Conservation (phyloP, 2,329 filamentous ascomycete species). For the Whalleya microplaca region DNA sequence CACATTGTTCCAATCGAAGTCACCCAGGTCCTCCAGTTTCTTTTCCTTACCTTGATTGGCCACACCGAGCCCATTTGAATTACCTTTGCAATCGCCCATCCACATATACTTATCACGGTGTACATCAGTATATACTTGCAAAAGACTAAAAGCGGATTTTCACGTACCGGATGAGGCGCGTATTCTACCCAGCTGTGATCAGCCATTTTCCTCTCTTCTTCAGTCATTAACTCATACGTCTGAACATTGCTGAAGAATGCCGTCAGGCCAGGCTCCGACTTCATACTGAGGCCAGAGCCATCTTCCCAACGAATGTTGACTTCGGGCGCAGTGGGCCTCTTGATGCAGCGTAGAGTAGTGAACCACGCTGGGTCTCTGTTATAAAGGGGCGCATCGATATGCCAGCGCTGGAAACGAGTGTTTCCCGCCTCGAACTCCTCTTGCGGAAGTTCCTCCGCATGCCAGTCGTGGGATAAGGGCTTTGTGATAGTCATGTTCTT, state of each 20-base stretch:
- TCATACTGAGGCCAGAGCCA: slow-evolving; percentile 46
- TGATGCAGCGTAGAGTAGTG: slow-evolving; percentile 46
- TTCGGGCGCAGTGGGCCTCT: slow-evolving; percentile 40
- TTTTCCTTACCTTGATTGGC: slow-evolving; percentile 44
- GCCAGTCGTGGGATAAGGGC: slow-evolving; percentile 43
- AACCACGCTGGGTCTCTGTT: slow-evolving; percentile 46
- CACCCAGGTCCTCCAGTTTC: slow-evolving; percentile 41
- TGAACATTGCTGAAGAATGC: slow-evolving; percentile 49
- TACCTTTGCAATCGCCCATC: slow-evolving; percentile 46
- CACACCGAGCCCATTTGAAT: slow-evolving; percentile 45
- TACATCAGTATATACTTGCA: slow-evolving; percentile 1
- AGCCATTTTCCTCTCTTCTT: slow-evolving; percentile 44
- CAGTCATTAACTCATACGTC: slow-evolving; percentile 44
- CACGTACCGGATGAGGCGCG: slow-evolving; percentile 42
- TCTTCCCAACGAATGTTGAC: slow-evolving; percentile 48
- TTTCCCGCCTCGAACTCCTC: slow-evolving; percentile 45
- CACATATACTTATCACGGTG: slow-evolving; percentile 40
- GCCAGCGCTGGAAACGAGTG: slow-evolving; percentile 52
- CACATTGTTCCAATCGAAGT: slow-evolving; percentile 40
- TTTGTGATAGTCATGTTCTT: slow-evolving; percentile 39
- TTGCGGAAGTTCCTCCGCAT: slow-evolving; percentile 37
- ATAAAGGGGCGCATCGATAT: slow-evolving; percentile 52
- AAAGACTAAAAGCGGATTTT: neutral
- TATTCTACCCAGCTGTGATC: slow-evolving; percentile 52
- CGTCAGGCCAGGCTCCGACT: slow-evolving; percentile 46